Evolutionary conservation across 192 early-diverging fungal species (phyloP).

Genomic region (Thoreauomyces humboldtii): DNA sequence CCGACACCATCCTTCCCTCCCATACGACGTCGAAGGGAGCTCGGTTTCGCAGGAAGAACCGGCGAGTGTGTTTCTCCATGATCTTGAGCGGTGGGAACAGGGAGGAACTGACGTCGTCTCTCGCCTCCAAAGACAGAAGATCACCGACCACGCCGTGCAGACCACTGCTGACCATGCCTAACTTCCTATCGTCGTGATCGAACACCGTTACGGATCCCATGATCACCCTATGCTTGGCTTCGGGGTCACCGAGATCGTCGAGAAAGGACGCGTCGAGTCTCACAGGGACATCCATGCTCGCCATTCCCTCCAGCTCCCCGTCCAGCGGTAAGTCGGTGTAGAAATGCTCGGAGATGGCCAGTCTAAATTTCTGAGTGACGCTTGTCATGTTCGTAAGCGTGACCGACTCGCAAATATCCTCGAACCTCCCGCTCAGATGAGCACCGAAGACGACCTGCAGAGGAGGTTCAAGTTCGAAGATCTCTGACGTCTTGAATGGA

Average conservation of each 20-base stretch:
- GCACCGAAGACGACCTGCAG: slow-evolving; percentile 42
- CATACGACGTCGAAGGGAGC: slow-evolving; percentile 41
- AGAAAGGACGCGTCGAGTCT: slow-evolving; percentile 26
- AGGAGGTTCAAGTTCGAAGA: slow-evolving; percentile 52
- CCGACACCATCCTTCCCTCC: slow-evolving; percentile 40
- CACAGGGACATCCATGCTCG: slow-evolving; percentile 50
- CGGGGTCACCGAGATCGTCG: slow-evolving; percentile 5
- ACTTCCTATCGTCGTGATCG: slow-evolving; percentile 30
- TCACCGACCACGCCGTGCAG: slow-evolving; percentile 43
- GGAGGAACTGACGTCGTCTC: slow-evolving; percentile 29
- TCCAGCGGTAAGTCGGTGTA: slow-evolving; percentile 47
- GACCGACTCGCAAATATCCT: slow-evolving; percentile 43
- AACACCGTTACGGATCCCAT: slow-evolving; percentile 45
- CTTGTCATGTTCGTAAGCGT: slow-evolving; percentile 46
- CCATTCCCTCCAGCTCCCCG: slow-evolving; percentile 44
- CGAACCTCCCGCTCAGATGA: slow-evolving; percentile 13
- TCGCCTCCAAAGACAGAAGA: slow-evolving; percentile 40
- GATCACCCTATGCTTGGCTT: slow-evolving; percentile 26
- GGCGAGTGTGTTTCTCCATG: slow-evolving; percentile 42
- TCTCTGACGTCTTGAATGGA: slow-evolving; percentile 32
- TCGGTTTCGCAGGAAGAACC: slow-evolving; percentile 49
- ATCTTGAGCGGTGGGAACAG: slow-evolving; percentile 40
- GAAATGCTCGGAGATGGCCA: slow-evolving; percentile 46
- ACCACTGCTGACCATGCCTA: slow-evolving; percentile 36
- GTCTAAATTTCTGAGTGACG: slow-evolving; percentile 35